Evolutionary conservation across 2,329 filamentous ascomycete species (phyloP).

Genomic region (Botrytis sinoallii): DNA sequence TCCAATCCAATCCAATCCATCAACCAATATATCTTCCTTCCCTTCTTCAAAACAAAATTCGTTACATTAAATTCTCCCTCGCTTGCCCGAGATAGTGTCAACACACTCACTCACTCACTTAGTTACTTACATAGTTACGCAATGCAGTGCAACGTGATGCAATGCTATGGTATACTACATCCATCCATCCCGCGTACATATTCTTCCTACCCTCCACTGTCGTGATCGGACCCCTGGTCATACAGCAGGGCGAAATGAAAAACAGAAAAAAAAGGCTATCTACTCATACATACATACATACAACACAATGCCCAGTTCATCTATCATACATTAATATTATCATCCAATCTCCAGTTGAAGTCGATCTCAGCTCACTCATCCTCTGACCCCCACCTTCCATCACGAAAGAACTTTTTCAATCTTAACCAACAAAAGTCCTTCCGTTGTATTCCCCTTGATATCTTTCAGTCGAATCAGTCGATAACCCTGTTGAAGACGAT

Average conservation of each 20-base stretch:
- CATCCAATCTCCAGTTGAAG: background rate
- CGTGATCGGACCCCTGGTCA: background rate
- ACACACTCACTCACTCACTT: background rate
- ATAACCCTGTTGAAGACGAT: slow-evolving; percentile 72
- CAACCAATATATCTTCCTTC: background rate
- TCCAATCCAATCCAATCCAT: too few species aligned
- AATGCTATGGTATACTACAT: background rate
- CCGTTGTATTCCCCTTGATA: slow-evolving; percentile 59
- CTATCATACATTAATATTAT: slow-evolving; percentile 7
- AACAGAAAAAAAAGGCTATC: background rate
- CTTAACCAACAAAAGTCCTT: slow-evolving; percentile 70
- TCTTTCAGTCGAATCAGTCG: slow-evolving; percentile 76
- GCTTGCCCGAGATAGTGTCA: background rate
- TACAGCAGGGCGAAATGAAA: background rate
- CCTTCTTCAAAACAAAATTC: background rate
- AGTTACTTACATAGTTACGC: background rate
- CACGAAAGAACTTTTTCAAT: slow-evolving; percentile 54
- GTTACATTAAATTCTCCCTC: background rate
- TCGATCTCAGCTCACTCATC: background rate
- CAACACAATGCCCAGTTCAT: background rate
- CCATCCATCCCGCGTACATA: background rate
- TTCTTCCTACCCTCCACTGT: background rate
- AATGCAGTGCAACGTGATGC: background rate
- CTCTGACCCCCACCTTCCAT: background rate
- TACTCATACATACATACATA: background rate